Evolutionary conservation across 2,329 filamentous ascomycete species (phyloP), one percentile per base, ranked within the genome.

Genomic region (Fusarium mangiferae): DNA sequence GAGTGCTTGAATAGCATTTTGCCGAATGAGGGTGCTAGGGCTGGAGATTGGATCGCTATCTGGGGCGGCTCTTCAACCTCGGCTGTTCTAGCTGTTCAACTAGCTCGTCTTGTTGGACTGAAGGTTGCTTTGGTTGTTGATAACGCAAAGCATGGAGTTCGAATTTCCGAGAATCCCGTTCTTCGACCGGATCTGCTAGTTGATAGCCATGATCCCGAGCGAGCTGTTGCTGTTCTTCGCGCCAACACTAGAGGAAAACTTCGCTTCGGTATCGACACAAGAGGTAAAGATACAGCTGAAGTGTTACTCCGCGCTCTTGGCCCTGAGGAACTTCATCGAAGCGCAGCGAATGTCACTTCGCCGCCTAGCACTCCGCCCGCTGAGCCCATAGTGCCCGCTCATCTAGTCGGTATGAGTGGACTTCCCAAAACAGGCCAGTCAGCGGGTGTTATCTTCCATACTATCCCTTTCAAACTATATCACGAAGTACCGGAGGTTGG

Each of bases 51-150:
- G 89, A 82, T 95, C 44, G 90, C 89, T 4, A 89, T 95, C 52
- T 95, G 93, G 92, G 93, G 93, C 64, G 93, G 90, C 4, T 94
- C 91, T 3, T 92, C 91, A 2, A 93, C 91, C 0, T 93, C 91
- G 3, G 93, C 92, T 0, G 88, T 90, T 71, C 84, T 93, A 12
- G 85, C 89, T 1, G 86, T 92, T 7, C 93, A 95, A 76, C 85
- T 95, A 3, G 92, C 92, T 1, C 90, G 90, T 45, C 83, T 93
- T 0, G 89, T 87, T 0, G 92, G 92, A 0, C 81, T 95, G 0
- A 88, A 85, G 35, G 91, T 93, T 3, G 88, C 92, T 33, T 87
- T 89, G 6, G 86, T 94, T 0, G 90, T 92, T 2, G 92, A 95
- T 75, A 87, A 88, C 9, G 90, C 88, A 4, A 90, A 90, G 66